A percentile compares a stretch with the other conserved stretches of the same genome.
These are phyloP conservation scores for Camellia sinensis DNA, from an alignment of 148 eudicot species.

Conservation along the genomic window DNA sequence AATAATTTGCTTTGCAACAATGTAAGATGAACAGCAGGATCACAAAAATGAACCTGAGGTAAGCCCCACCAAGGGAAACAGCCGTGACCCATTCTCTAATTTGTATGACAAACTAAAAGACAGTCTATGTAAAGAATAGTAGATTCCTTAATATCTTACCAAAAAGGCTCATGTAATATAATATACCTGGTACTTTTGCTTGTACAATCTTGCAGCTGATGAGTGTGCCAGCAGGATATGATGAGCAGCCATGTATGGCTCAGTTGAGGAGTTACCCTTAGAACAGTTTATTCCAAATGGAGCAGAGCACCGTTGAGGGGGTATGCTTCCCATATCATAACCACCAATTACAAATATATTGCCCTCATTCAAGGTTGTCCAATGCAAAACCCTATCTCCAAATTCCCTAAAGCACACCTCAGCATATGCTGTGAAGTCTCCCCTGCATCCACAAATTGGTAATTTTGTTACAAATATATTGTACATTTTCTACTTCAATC, in stretches of 20 bases:
- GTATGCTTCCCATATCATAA: conserved; percentile 30
- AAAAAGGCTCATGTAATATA: neutral
- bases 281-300: conserved; percentile 37
- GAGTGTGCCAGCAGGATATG: conserved; percentile 59
- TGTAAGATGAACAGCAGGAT: too few relatives aligned
- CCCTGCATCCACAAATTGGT: conserved; percentile 33
- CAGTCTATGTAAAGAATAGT: too few relatives aligned
- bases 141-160: neutral
- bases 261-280: conserved; percentile 47
- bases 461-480: neutral
- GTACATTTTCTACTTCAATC: neutral
- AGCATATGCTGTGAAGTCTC: conserved; percentile 57
- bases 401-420: conserved; percentile 73
- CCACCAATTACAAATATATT: conserved; percentile 38
- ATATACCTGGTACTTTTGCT: conserved; percentile 50
- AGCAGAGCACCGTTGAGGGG: conserved; percentile 46
- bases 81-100: too few relatives aligned
- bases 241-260: conserved; percentile 53
- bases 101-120: too few relatives aligned
- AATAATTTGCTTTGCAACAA: too few relatives aligned
- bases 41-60: too few relatives aligned
- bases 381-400: conserved; percentile 54
- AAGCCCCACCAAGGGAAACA: too few relatives aligned
- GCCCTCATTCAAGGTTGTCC: conserved; percentile 60
- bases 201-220: conserved; percentile 43